phyloP scores from a whole-genome alignment of 2,329 filamentous ascomycete genomes.

The Botrytis pseudocinerea region DNA sequence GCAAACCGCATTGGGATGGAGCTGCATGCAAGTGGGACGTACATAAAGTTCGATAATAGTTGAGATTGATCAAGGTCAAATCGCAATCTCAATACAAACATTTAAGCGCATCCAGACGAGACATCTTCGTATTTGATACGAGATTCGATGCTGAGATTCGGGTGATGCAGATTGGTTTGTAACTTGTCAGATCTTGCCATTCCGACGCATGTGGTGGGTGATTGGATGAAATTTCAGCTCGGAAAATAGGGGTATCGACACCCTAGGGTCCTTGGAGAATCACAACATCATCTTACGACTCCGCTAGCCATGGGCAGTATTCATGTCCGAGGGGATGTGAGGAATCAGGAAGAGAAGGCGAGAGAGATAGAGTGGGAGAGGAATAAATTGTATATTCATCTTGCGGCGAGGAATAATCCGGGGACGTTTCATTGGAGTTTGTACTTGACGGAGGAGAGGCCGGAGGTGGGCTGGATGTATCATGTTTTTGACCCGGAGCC shows the following conservation, averaged over 20 bases:
- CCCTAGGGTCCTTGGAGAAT: background rate
- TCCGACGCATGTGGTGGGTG: background rate
- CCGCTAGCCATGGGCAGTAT: background rate
- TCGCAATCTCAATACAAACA: background rate
- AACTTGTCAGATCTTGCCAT: background rate
- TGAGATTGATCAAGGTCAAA: background rate
- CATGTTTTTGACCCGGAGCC: conserved; percentile 2
- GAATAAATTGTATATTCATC: background rate
- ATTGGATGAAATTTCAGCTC: background rate
- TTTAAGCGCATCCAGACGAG: background rate
- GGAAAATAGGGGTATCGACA: background rate
- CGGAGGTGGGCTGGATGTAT: background rate
- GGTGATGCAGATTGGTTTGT: background rate
- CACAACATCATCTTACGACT: background rate
- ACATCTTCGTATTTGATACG: background rate
- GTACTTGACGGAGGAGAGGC: background rate
- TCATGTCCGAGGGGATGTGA: background rate
- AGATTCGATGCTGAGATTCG: background rate
- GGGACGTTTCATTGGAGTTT: conserved; percentile 10
- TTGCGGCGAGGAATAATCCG: background rate
- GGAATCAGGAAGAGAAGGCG: background rate
- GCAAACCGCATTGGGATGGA: background rate
- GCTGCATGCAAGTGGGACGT: background rate
- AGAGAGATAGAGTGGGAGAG: background rate
- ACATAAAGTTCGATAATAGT: background rate